A percentile compares a stretch with the other conserved stretches of the same genome.
Conservation (phyloP, 2,329 filamentous ascomycete species). For the Alternaria infectoria region DNA sequence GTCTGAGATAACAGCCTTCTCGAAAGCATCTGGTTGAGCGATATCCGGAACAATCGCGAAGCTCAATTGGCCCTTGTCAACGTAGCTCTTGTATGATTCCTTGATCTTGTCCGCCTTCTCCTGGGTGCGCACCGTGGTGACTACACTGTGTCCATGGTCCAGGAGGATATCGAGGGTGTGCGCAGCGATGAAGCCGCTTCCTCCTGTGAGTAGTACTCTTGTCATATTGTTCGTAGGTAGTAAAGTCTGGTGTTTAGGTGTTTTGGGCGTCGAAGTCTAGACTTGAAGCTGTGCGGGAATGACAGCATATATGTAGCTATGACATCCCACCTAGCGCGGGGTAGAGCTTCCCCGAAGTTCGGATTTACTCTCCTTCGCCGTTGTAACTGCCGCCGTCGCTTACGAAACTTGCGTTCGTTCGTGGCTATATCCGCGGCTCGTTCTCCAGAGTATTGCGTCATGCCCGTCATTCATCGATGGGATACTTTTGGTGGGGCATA, state of each 20-base stretch:
- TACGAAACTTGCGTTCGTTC: conserved; percentile 9
- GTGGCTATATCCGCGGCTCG: conserved; percentile 14
- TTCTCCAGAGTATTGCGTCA: conserved; percentile 14
- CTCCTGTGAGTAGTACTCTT: conserved; percentile 55
- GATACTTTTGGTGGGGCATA: conserved; percentile 14
- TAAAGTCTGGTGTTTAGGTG: neutral
- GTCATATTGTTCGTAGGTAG: conserved; percentile 36
- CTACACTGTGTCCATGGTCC: conserved; percentile 63
- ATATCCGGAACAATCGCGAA: conserved; percentile 77
- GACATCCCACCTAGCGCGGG: conserved; percentile 19
- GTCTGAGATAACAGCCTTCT: conserved; percentile 63
- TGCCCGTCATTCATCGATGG: conserved; percentile 8
- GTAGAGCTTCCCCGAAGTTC: conserved; percentile 16
- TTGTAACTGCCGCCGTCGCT: conserved; percentile 10
- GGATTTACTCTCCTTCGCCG: conserved; percentile 13
- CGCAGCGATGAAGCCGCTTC: conserved; percentile 70
- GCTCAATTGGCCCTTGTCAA: conserved; percentile 63
- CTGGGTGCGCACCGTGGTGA: conserved; percentile 67
- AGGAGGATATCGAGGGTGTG: conserved; percentile 68
- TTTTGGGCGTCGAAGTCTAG: neutral
- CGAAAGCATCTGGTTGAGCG: conserved; percentile 71
- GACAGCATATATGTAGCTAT: conserved; percentile 18
- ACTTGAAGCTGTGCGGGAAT: neutral
- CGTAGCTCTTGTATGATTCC: conserved; percentile 56
- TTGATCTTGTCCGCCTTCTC: conserved; percentile 68